Evolutionary conservation across 805 yeast species (phyloP).

Genomic region (Yarrowia sp.): DNA sequence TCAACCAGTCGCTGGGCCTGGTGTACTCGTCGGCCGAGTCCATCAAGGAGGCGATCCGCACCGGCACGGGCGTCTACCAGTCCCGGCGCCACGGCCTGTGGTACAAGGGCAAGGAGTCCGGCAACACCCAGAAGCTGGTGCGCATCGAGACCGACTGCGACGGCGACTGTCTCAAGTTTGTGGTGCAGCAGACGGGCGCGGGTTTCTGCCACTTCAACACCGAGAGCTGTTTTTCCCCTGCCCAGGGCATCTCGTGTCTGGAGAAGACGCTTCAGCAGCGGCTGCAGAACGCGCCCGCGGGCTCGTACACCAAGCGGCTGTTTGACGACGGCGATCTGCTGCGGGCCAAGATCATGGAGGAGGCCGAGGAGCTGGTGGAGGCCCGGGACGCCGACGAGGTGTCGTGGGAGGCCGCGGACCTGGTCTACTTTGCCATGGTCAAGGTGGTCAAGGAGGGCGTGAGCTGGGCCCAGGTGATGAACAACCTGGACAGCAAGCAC

Average conservation of each 20-base stretch:
- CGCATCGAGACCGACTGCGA: conserved; percentile 85
- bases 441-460: conserved; percentile 80
- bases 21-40: conserved; percentile 90
- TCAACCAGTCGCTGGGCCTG: conserved; percentile 80
- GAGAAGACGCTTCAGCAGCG: conserved; percentile 73
- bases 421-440: conserved; percentile 70
- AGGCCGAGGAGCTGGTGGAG: conserved; percentile 93
- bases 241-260: conserved; percentile 69
- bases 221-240: conserved; percentile 79
- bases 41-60: conserved; percentile 78
- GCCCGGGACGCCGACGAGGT: conserved; percentile 73
- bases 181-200: conserved; percentile 81
- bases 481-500: conserved; percentile 81
- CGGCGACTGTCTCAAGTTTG: conserved; percentile 85
- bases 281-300: conserved; percentile 75
- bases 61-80: conserved; percentile 89
- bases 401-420: conserved; percentile 98
- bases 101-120: conserved; percentile 97
- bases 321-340: conserved; percentile 79
- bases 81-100: conserved; percentile 89
- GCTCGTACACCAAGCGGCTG: conserved; percentile 91
- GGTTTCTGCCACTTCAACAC: conserved; percentile 93
- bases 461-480: conserved; percentile 78
- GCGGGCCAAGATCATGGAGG: conserved; percentile 87
- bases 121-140: conserved; percentile 84